Percentiles rank a stretch among this genome's conserved stretches.
Conservation (phyloP, 768 basidiomycete species). For the Mycena filopes region DNA sequence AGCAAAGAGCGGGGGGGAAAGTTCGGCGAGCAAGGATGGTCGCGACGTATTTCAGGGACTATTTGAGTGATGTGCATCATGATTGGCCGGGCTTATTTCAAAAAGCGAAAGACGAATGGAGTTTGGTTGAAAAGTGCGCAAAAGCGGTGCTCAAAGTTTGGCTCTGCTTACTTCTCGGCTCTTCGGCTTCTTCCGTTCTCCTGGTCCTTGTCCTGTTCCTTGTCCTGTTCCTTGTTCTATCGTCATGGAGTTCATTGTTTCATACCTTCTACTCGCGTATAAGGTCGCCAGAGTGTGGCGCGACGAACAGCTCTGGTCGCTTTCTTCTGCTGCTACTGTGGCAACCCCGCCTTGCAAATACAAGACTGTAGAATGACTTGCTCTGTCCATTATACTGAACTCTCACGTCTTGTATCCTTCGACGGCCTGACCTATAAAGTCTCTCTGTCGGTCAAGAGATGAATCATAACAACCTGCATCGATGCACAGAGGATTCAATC, state of each 20-base stretch:
- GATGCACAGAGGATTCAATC: slow-evolving; percentile 6
- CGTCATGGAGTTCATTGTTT: slow-evolving; percentile 12
- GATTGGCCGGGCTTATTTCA: not conserved
- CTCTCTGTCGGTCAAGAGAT: not conserved
- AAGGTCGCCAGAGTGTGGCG: not conserved
- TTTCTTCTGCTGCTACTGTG: not conserved
- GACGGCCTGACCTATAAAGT: slow-evolving; percentile 4
- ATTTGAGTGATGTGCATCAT: not conserved
- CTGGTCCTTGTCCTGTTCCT: slow-evolving; percentile 16
- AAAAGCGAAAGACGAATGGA: no score
- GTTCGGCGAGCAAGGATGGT: not conserved
- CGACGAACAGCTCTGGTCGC: not conserved
- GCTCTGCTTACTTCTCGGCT: not conserved
- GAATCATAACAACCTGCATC: not conserved
- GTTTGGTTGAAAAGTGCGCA: not conserved
- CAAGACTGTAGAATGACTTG: slow-evolving; percentile 4
- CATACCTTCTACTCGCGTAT: not conserved
- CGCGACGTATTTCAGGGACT: not conserved
- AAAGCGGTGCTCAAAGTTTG: not conserved
- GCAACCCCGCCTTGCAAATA: slow-evolving; percentile 5
- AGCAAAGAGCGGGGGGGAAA: not conserved
- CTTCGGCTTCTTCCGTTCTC: not conserved
- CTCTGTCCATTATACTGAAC: not conserved
- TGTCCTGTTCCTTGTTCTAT: no score
- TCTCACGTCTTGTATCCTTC: not conserved